A percentile compares a stretch with the other conserved stretches of the same genome.
Conservation (phyloP, 2,329 filamentous ascomycete species). For the Sphaerulina vaccinii region DNA sequence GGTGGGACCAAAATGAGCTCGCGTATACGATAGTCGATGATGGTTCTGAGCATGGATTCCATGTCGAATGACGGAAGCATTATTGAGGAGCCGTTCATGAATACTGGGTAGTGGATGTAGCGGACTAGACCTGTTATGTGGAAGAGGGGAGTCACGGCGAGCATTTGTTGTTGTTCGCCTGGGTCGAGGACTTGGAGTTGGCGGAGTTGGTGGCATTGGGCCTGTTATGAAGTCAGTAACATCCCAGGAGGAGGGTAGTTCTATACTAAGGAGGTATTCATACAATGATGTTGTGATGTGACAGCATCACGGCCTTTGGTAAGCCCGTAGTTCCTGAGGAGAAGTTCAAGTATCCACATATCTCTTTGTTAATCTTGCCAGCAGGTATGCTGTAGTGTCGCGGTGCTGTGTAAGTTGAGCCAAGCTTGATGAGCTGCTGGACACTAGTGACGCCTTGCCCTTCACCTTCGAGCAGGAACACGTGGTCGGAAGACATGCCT, state of each 20-base stretch:
- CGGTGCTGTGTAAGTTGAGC: conserved; percentile 41
- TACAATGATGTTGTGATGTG: conserved; percentile 53
- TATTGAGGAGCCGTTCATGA: conserved; percentile 61
- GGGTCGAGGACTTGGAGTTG: conserved; percentile 48
- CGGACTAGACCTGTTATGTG: conserved; percentile 64
- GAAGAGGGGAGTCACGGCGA: conserved; percentile 60
- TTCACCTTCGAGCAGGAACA: conserved; percentile 57
- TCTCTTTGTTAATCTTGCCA: conserved; percentile 54
- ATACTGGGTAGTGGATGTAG: conserved; percentile 60
- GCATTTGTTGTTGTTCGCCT: conserved; percentile 46
- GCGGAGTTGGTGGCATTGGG: conserved; percentile 60
- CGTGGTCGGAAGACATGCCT: conserved; percentile 49
- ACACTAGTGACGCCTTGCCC: conserved; percentile 49
- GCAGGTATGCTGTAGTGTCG: conserved; percentile 49
- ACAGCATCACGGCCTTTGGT: conserved; percentile 51
- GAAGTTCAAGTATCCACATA: conserved; percentile 52
- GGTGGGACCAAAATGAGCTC: conserved; percentile 60
- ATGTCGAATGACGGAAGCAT: conserved; percentile 65
- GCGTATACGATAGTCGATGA: conserved; percentile 51
- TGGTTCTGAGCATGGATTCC: conserved; percentile 52
- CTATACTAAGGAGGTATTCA: neutral
- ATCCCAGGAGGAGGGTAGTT: too few species aligned
- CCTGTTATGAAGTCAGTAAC: neutral
- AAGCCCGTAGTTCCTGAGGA: conserved; percentile 47
- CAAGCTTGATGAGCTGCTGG: conserved; percentile 43